phyloP scores from a whole-genome alignment of 768 basidiomycete genomes.

The Pleurotus pulmonarius region DNA sequence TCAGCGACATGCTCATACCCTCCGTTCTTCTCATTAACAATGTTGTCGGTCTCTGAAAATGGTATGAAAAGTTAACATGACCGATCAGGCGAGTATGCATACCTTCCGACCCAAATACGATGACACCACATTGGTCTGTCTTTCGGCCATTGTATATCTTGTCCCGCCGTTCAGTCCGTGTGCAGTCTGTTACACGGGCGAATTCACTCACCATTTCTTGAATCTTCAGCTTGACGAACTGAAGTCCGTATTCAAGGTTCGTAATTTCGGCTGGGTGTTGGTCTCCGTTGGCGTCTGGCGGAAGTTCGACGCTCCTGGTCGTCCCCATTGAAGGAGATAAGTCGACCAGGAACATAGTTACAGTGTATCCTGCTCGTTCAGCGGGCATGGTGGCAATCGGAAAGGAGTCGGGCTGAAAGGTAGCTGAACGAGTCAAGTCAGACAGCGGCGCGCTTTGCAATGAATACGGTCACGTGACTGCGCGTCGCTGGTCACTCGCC shows the following conservation, averaged over 20 bases:
- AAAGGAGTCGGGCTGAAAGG: neutral
- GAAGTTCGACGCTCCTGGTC: slow-evolving; percentile 50
- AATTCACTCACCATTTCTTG: slow-evolving; percentile 73
- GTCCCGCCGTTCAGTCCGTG: neutral
- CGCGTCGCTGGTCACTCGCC: too few relatives aligned
- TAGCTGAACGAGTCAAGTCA: neutral
- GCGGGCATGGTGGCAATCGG: slow-evolving; percentile 53
- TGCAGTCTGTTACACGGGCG: neutral
- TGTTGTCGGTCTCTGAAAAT: slow-evolving; percentile 58
- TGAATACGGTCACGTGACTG: too few relatives aligned
- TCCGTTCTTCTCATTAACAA: slow-evolving; percentile 53
- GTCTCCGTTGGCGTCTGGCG: slow-evolving; percentile 50
- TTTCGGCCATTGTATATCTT: slow-evolving; percentile 91
- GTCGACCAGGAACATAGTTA: slow-evolving; percentile 89
- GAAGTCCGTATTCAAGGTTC: slow-evolving; percentile 77
- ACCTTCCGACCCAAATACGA: slow-evolving; percentile 84
- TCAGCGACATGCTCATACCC: slow-evolving; percentile 76
- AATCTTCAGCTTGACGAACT: slow-evolving; percentile 86
- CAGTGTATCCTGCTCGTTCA: slow-evolving; percentile 81
- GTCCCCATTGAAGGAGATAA: slow-evolving; percentile 83
- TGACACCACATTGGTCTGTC: slow-evolving; percentile 91
- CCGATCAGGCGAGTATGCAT: neutral
- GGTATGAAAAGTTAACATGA: neutral
- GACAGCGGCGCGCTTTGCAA: neutral
- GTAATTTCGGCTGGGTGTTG: slow-evolving; percentile 55